Evolutionary conservation across 352 stramenopile species (phyloP).

Genomic region (Detonula confervacea): DNA sequence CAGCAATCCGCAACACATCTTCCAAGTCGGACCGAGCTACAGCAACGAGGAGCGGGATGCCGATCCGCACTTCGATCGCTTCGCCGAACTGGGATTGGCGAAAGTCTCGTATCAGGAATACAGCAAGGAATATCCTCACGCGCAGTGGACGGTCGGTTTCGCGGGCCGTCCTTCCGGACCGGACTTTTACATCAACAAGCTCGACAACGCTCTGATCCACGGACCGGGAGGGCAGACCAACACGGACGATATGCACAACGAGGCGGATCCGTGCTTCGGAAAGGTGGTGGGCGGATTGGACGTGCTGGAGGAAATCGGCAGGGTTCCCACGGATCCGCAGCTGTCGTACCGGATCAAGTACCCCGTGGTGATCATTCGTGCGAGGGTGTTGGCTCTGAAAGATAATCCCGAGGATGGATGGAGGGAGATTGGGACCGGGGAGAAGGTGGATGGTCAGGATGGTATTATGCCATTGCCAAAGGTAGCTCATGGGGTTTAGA

Average conservation of each 20-base stretch:
- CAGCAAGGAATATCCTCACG: conserved; percentile 71
- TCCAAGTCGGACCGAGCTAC: conserved; percentile 65
- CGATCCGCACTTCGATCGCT: conserved; percentile 38
- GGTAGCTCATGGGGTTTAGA: not conserved
- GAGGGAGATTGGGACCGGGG: conserved; percentile 1
- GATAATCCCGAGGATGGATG: conserved; percentile 22
- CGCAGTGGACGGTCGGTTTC: conserved; percentile 81
- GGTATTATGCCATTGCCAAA: conserved; percentile 6
- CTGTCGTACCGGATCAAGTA: conserved; percentile 1
- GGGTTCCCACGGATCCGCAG: conserved; percentile 17
- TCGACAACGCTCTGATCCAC: conserved; percentile 80
- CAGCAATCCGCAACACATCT: conserved; percentile 73
- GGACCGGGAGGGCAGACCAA: conserved; percentile 77
- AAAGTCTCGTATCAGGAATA: conserved; percentile 85
- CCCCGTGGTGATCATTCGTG: conserved; percentile 25
- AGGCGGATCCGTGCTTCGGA: conserved; percentile 86
- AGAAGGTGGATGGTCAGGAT: conserved; percentile 1
- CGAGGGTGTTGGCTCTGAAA: conserved; percentile 15
- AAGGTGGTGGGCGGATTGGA: conserved; percentile 63
- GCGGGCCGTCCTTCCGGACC: conserved; percentile 78
- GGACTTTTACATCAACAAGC: conserved; percentile 85
- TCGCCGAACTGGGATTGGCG: conserved; percentile 56
- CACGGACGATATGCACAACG: conserved; percentile 75
- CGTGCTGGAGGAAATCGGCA: conserved; percentile 49
- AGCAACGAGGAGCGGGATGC: conserved; percentile 17